phyloP scores from a whole-genome alignment of 345 rosid genomes.

The Brassica carinata region DNA sequence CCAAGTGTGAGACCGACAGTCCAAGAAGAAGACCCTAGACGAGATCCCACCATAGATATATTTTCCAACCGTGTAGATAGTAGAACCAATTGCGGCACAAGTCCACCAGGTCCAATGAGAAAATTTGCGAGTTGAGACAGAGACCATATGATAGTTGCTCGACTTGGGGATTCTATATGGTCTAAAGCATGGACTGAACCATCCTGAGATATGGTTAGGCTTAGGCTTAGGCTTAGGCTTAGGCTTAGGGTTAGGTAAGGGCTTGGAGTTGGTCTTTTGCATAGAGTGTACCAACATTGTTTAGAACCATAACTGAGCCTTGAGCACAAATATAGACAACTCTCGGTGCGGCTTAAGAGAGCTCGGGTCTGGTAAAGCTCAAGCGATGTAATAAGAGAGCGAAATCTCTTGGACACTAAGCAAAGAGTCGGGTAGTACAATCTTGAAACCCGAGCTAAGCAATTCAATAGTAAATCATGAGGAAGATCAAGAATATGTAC shows the following conservation, averaged over 20 bases:
- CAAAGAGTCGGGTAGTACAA: not conserved
- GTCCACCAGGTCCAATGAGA: too few species aligned
- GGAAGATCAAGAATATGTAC: constrained; percentile 12
- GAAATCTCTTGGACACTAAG: constrained; percentile 25
- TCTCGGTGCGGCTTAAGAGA: not conserved
- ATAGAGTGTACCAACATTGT: not conserved
- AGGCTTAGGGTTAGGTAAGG: too few species aligned
- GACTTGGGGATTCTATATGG: not conserved
- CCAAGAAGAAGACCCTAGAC: constrained; percentile 7
- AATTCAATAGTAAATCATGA: constrained; percentile 1
- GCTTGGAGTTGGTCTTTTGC: not conserved
- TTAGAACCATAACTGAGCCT: not conserved
- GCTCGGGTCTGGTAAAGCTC: constrained; percentile 4
- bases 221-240: too few species aligned
- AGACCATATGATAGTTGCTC: not conserved
- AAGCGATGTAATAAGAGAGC: not conserved
- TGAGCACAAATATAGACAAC: not conserved
- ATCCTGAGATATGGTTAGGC: not conserved
- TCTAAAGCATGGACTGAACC: not conserved
- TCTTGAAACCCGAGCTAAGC: not conserved
- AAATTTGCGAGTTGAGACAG: too few species aligned
- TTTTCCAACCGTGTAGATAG: constrained; percentile 2
- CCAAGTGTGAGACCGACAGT: constrained; percentile 13
- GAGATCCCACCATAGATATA: not conserved
- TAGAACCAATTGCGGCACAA: not conserved